Evolutionary conservation across 768 basidiomycete species (phyloP).

Genomic region (Lactarius deliciosus): DNA sequence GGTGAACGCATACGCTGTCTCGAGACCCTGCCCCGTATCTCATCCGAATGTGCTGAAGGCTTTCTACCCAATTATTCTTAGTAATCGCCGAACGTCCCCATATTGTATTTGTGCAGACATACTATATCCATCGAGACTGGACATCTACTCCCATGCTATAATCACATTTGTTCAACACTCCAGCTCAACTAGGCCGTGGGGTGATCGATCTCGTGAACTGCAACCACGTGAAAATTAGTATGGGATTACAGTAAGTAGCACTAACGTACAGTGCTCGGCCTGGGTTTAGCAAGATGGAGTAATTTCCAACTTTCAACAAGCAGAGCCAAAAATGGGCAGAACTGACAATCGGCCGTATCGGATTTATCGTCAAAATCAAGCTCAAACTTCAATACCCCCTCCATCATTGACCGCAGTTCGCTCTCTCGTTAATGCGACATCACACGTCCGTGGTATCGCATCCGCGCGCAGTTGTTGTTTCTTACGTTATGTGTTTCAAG

Average conservation of each 20-base stretch:
- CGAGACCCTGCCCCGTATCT: background rate
- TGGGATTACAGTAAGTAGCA: background rate
- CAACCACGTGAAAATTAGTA: background rate
- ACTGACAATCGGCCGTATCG: background rate
- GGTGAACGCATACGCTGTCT: constrained; percentile 6
- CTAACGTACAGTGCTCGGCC: background rate
- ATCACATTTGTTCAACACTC: background rate
- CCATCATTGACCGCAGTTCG: background rate
- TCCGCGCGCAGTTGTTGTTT: background rate
- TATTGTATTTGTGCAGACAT: constrained; percentile 15
- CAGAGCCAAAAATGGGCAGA: background rate
- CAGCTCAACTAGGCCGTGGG: background rate
- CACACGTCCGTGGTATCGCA: background rate
- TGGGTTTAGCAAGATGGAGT: background rate
- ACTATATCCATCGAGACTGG: background rate
- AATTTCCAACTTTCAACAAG: background rate
- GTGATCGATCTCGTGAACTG: background rate
- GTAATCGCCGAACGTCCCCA: background rate
- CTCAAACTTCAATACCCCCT: too few relatives aligned
- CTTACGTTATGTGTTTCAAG: background rate
- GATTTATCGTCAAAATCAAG: background rate
- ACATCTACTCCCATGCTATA: background rate
- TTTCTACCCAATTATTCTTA: constrained; percentile 26
- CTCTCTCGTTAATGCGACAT: background rate
- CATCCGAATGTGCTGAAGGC: constrained; percentile 4